Percentiles rank a stretch among this genome's conserved stretches.
Evolutionary conservation across 176 grass and related monocot genomes (phyloP).

Genomic region (Echinochloa phyllopogon): DNA sequence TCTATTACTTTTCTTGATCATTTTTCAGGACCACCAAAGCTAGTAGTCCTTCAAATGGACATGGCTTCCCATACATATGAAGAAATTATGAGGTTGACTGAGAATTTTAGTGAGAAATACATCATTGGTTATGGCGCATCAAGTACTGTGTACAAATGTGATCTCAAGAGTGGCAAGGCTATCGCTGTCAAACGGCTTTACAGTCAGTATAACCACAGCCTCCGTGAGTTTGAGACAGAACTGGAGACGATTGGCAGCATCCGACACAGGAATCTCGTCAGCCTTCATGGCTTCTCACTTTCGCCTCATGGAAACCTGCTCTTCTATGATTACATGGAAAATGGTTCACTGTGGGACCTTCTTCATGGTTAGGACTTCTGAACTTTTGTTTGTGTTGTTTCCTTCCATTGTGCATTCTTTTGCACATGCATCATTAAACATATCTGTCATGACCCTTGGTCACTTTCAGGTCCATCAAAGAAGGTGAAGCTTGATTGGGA

Average conservation of each 20-base stretch:
- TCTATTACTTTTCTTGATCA: conserved; percentile 31
- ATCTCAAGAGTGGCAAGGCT: conserved; percentile 79
- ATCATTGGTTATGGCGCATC: conserved; percentile 97
- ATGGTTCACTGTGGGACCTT: conserved; percentile 98
- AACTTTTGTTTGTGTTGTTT: background rate
- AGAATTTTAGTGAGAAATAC: conserved; percentile 94
- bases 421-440: background rate
- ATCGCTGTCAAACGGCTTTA: conserved; percentile 95
- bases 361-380: conserved; percentile 69
- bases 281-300: conserved; percentile 90
- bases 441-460: background rate
- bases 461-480: conserved; percentile 83
- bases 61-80: conserved; percentile 96
- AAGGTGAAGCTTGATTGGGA: conserved; percentile 99
- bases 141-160: conserved; percentile 94
- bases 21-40: conserved; percentile 84
- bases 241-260: conserved; percentile 88
- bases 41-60: conserved; percentile 95
- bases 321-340: conserved; percentile 99
- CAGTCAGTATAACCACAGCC: conserved; percentile 83
- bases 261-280: conserved; percentile 87
- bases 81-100: conserved; percentile 94
- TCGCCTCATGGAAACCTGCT: conserved; percentile 97
- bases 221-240: conserved; percentile 92
- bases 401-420: background rate